Base-by-base conservation (phyloP, 2,329 filamentous ascomycete genomes). In the Pseudophaeomoniella oleicola region DNA sequence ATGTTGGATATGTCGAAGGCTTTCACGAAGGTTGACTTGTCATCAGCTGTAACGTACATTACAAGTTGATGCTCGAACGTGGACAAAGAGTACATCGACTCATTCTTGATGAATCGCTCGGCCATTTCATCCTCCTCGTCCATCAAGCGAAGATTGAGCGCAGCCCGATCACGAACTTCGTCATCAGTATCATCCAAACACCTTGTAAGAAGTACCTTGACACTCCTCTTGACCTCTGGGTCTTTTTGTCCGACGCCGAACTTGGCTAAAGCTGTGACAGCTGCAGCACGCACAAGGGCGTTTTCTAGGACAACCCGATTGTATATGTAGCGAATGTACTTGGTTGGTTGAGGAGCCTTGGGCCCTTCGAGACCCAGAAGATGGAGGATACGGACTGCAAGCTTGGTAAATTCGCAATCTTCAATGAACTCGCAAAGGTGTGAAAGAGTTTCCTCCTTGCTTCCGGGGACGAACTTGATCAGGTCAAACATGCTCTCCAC, bases 401-500 rank as follows among this genome's bases (percentile, higher is more conserved):
- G 71, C 64, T 98, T 98, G 17, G 90, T 94, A 59, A 96, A 98
- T 57, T 98, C 90, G 64, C 90, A 98, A 57, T 98, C 90, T 61
- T 98, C 90, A 46, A 98, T 98, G 56, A 98, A 98, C 57, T 98
- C 90, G 64, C 90, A 96, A 15, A 98, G 75, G 53, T 96, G 90
- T 11, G 88, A 84, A 34, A 98, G 75, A 13, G 90, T 88, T 46
- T 81, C 76, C 56, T 81, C 75, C 52, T 76, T 77, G 50, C 73
- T 77, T 41, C 94, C 90, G 1, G 90, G 90, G 3, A 98, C 88
- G 52, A 98, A 98, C 59, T 96, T 94, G 67, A 98, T 96, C 38
- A 98, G 67, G 52, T 98, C 90, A 54, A 98, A 96, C 78, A 98
- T 96, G 69, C 86, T 94, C 67, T 98, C 90, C 14, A 98, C 88